Base-by-base conservation (phyloP, 768 basidiomycete genomes). In the Cystofilobasidium macerans region DNA sequence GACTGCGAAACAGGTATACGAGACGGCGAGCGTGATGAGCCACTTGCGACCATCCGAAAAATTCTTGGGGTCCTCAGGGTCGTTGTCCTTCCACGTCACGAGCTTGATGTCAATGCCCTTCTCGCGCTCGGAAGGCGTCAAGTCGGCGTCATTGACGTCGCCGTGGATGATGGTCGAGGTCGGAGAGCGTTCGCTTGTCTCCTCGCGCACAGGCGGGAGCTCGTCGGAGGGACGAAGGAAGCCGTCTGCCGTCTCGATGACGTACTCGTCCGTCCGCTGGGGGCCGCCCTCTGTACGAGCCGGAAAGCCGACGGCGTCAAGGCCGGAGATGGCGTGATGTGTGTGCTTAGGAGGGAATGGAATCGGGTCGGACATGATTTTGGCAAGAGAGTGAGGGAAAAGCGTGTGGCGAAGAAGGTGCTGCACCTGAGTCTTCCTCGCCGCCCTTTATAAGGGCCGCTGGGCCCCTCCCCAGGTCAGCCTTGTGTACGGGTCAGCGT, bases 1-100 rank as follows among this genome's bases (percentile, higher is more conserved):
- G 36, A 72, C 71, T 14, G 67, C 68, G 43, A 76, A 71, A 69
- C 75, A 76, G 26, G 65, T 59, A 11, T 48, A 16, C 0, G 70
- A 53, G 0, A 69, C 64, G 30, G 69, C 28, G 26, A 69, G 2
- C 1, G 71, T 70, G 28, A 61, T 59, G 6, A 71, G 33, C 70
- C 51, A 54, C 30, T 54, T 54, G 51, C 51, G 51, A 20, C 51
- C 26, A 3, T 32, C 16, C 6, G 51, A 7, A 1, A 30, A 20
- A 30, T 54, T 54, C 30, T 54, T 54, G 28, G 63, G 63, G 54
- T 64, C 43, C 56, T 64, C 63, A 2, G 16, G 13, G 32, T 64
- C 63, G 30, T 18, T 18, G 20, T 45, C 56, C 6, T 8, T 33
- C 24, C 35, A 64, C 6, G 63, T 64, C 16, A 64, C 63, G 56